Base-by-base conservation (phyloP, 1,139 yeast genomes). In the Suhomyces taliae region DNA sequence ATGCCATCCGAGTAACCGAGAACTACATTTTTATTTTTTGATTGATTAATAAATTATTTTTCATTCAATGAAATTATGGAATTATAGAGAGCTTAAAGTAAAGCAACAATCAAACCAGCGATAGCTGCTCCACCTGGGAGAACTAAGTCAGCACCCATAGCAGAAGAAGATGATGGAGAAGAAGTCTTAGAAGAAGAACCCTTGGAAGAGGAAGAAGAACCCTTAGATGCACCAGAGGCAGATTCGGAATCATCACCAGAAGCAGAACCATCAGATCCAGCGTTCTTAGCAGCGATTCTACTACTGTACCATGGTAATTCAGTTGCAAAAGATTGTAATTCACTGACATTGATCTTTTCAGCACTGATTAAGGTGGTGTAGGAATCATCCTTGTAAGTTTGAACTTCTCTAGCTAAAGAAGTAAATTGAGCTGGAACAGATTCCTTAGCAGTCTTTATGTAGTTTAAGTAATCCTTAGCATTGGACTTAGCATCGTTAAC, bases 261-360 rank as follows among this genome's bases (percentile, higher is more conserved):
- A n/a, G 48, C 49, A 15, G 52, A 48, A 7, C 56, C 61, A 14
- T 35, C 34, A 32, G 31, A 37, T 10, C 34, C 37, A 7, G 34
- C 41, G 15, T 27, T 14, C 7, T 26, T 32, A 6, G 32, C 14
- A 26, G 55, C 57, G 45, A 71, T 58, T 50, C 73, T 60, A 19
- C 66, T 41, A 10, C 41, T 46, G 55, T 67, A 70, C 79, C 79
- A 74, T 36, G 78, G 77, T 49, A 74, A 65, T 29, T 59, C 60
- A 24, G 73, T 64, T 34, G 75, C 78, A 52, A 63, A 71, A 8
- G 57, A 51, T 53, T 59, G 62, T 51, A 74, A 64, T 8, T 59
- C 48, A 3, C 55, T 41, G 27, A 71, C 56, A 47, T 49, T 41
- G 32, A 50, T 41, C 26, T 26, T 40, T 12, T 46, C 46, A 34